These are phyloP conservation scores for Aspergillus sp. DNA, from an alignment of 2,329 filamentous ascomycete genomes.

Conservation along the genomic window DNA sequence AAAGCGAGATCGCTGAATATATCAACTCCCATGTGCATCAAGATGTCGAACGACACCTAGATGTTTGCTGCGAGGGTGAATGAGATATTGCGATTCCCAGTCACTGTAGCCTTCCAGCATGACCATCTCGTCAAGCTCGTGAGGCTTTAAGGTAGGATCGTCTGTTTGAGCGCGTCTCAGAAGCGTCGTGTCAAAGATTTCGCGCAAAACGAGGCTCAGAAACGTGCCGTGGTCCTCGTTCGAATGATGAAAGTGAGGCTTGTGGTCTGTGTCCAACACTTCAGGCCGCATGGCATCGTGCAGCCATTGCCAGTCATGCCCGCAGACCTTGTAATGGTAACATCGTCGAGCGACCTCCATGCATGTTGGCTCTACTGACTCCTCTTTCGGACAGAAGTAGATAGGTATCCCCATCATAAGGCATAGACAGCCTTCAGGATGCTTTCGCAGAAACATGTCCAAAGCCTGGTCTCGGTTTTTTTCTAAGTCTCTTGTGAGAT, in stretches of 20 bases:
- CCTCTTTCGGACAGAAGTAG: not conserved
- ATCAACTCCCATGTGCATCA: constrained; percentile 33
- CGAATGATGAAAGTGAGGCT: constrained; percentile 20
- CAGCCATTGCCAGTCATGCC: constrained; percentile 35
- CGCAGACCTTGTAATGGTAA: constrained; percentile 31
- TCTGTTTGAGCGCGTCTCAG: constrained; percentile 20
- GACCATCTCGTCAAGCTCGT: constrained; percentile 37
- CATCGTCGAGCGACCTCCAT: constrained; percentile 22
- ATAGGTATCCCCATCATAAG: not conserved
- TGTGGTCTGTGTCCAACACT: not conserved
- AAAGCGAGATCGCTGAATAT: constrained; percentile 37
- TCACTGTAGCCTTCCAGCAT: constrained; percentile 21
- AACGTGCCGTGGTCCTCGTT: constrained; percentile 34
- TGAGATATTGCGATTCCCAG: constrained; percentile 20
- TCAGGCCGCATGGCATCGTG: constrained; percentile 32
- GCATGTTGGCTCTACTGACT: not conserved
- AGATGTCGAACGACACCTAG: constrained; percentile 37
- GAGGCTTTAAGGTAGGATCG: constrained; percentile 26
- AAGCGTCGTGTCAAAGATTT: constrained; percentile 37
- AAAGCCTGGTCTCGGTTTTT: not conserved
- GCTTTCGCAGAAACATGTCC: not conserved
- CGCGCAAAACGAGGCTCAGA: constrained; percentile 33
- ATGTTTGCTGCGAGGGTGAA: constrained; percentile 37
- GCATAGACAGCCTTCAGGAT: not conserved
- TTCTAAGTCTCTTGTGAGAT: not conserved